Base-by-base conservation (phyloP, 2,329 filamentous ascomycete genomes). In the Claviceps lovelessii region DNA sequence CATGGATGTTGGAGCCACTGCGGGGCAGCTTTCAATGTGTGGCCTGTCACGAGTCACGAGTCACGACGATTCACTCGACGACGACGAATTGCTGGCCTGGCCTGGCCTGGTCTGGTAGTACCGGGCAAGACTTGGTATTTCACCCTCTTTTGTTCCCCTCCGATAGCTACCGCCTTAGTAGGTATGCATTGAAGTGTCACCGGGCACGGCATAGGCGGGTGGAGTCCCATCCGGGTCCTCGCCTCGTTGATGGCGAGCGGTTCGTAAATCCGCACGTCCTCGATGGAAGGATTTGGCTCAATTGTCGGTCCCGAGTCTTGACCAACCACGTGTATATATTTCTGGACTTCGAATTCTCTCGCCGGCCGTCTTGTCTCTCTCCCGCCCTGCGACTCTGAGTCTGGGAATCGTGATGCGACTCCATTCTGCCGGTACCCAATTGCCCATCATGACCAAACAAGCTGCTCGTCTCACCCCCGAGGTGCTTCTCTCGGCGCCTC, bases 381-480 rank as follows among this genome's bases (percentile, higher is more conserved):
- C 13, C 19, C 23, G 41, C 7, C 31, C 13, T 35, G 17, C 33
- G 31, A 10, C 11, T 11, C 50, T 35, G 10, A 42, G 13, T 23
- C n/a, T 17, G 13, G 42, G 19, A 7, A 7, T 19, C 44, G 51
- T 39, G 44, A 39, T 48, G 44, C 51, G 17, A 10, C 45, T 47
- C 19, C 15, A 5, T 33, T 50, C 15, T 4, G 15, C 42, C 19
- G 42, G 15, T 44, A 33, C 15, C 44, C 53, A 41, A 51, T 37
- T 49, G 45, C 55, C 45, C 53, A 53, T 51, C 54, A 90, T 90
- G 86, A 88, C 84, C 8, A 77, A 87, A 65, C 76, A 77, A 60
- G 83, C 84, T 10, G 74, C 76, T 61, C 85, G 84, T 61, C 87
- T 90, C 70, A 89, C 85, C 10, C 85, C 86, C 5, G 80, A 88